Conservation (phyloP, 2,329 filamentous ascomycete genomes). For the Colletotrichum gloeosporioides region DNA sequence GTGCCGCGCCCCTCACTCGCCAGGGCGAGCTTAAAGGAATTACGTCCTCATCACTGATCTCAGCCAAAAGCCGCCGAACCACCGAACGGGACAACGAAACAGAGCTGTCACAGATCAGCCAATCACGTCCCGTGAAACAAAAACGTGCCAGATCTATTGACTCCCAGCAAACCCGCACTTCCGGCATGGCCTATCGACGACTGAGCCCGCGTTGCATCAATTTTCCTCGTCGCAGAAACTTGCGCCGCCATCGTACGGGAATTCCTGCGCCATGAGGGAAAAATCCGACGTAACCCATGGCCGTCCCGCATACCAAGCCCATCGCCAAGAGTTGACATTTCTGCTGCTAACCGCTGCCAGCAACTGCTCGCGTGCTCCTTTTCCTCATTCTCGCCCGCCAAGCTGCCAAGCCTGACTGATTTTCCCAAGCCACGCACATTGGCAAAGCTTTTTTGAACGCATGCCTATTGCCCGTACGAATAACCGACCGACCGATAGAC, state of each 20-base stretch:
- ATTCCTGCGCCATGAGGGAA: neutral
- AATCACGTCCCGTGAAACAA: neutral
- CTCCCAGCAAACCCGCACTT: conserved; percentile 21
- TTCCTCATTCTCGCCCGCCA: conserved; percentile 12
- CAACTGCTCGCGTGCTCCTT: conserved; percentile 19
- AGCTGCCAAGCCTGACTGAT: conserved; percentile 8
- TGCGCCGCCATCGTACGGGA: conserved; percentile 7
- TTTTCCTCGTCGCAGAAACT: neutral
- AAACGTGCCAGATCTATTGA: conserved; percentile 25
- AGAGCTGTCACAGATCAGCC: conserved; percentile 1
- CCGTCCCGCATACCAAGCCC: neutral
- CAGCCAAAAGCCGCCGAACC: neutral
- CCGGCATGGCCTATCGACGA: conserved; percentile 7
- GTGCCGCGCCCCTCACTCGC: neutral
- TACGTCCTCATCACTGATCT: neutral
- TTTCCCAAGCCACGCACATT: conserved; percentile 15
- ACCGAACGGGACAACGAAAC: neutral
- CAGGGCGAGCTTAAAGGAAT: conserved; percentile 10
- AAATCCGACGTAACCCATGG: neutral
- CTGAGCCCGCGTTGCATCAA: neutral
- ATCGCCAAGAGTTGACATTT: conserved; percentile 5
- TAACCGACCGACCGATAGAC: too few relatives aligned
- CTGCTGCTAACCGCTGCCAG: conserved; percentile 11
- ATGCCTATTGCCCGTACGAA: too few relatives aligned
- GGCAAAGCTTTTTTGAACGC: conserved; percentile 22